Evolutionary conservation across 495 filamentous ascomycete genomes (phyloP).

Genomic region (Penicillium paxilli): DNA sequence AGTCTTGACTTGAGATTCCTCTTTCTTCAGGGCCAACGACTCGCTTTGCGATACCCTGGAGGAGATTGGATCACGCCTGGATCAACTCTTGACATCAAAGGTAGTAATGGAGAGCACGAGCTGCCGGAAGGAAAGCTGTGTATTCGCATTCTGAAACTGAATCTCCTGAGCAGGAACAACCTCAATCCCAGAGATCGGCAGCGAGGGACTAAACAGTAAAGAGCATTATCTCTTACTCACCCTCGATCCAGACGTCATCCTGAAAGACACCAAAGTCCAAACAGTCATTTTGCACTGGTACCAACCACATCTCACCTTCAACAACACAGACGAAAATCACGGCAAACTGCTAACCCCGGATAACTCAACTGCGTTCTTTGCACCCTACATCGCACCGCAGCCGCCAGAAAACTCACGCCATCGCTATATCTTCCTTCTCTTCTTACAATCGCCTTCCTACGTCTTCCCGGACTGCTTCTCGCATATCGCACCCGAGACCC

Average conservation of each 20-base stretch:
- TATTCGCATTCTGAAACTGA: too few species aligned
- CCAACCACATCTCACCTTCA: slow-evolving; percentile 23
- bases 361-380: not conserved
- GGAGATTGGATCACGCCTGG: slow-evolving; percentile 14
- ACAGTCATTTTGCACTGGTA: slow-evolving; percentile 43
- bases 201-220: slow-evolving; percentile 6
- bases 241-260: slow-evolving; percentile 38
- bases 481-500: slow-evolving; percentile 24
- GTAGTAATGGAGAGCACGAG: slow-evolving; percentile 1
- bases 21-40: not conserved
- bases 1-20: too few species aligned
- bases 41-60: slow-evolving; percentile 14
- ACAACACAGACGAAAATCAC: slow-evolving; percentile 1
- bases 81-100: slow-evolving; percentile 7
- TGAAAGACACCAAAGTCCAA: slow-evolving; percentile 16
- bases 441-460: slow-evolving; percentile 30
- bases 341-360: not conserved
- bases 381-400: slow-evolving; percentile 36
- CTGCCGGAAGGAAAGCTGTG: too few species aligned
- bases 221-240: slow-evolving; percentile 29
- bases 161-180: slow-evolving; percentile 8
- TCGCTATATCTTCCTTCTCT: slow-evolving; percentile 41
- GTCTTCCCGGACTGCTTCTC: slow-evolving; percentile 29
- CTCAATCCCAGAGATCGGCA: slow-evolving; percentile 22
- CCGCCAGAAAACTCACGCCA: slow-evolving; percentile 33